A percentile compares a stretch with the other conserved stretches of the same genome.
phyloP scores from a whole-genome alignment of 2,329 filamentous ascomycete genomes.

The Ophiostoma populinum region DNA sequence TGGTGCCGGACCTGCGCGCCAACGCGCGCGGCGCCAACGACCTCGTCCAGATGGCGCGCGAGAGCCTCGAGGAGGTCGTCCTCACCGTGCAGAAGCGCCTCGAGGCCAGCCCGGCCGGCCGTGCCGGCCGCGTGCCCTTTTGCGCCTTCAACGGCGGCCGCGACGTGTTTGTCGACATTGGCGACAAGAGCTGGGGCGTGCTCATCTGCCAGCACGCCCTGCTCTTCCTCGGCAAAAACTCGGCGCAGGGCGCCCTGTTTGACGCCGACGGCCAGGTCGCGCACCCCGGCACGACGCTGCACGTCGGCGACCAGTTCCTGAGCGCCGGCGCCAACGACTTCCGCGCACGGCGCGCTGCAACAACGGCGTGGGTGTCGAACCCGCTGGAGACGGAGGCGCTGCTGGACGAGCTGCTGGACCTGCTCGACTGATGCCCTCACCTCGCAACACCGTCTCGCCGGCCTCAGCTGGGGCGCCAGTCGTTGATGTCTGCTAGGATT shows the following conservation, averaged over 20 bases:
- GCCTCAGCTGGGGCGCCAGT: too few species aligned
- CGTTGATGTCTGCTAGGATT: too few species aligned
- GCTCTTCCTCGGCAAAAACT: conserved; percentile 8
- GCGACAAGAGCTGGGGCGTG: conserved; percentile 94
- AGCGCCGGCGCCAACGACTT: conserved; percentile 95
- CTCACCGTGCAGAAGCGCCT: conserved; percentile 85
- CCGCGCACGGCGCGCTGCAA: conserved; percentile 79
- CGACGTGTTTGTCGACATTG: conserved; percentile 96
- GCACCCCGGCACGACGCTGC: conserved; percentile 40
- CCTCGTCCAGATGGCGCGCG: conserved; percentile 49
- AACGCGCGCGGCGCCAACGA: conserved; percentile 1
- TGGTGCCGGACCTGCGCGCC: conserved; percentile 33
- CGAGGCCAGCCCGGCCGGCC: conserved; percentile 59
- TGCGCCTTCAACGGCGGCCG: conserved; percentile 97
- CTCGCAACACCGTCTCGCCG: too few species aligned
- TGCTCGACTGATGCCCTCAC: too few species aligned
- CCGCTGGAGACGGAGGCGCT: conserved; percentile 79
- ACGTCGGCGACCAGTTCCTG: conserved; percentile 94
- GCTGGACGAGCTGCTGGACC: conserved; percentile 59
- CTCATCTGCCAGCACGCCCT: conserved; percentile 54
- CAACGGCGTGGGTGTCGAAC: conserved; percentile 92
- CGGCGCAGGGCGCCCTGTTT: not conserved
- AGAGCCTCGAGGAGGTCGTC: conserved; percentile 90
- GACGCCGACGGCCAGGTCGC: too few species aligned
- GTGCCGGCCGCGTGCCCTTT: conserved; percentile 48